A percentile compares a stretch with the other conserved stretches of the same genome.
Evolutionary conservation across 495 filamentous ascomycete genomes (phyloP).

Genomic region (Achaetomiella virescens): DNA sequence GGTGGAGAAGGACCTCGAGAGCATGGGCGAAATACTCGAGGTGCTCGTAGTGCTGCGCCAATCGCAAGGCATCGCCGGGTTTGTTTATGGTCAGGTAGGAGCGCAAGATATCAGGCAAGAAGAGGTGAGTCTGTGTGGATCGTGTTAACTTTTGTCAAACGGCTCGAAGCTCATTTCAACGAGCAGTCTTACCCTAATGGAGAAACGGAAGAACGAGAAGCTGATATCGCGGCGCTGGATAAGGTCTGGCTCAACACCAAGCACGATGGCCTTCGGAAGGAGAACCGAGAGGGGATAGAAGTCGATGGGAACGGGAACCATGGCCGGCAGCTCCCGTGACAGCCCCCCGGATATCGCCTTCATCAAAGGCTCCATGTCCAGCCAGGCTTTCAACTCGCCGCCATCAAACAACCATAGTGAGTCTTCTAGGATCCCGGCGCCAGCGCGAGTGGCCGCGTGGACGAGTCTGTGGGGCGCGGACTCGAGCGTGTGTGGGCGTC

Average conservation of each 20-base stretch:
- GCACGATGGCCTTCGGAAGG: slow-evolving; percentile 74
- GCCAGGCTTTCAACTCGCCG: slow-evolving; percentile 73
- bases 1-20: slow-evolving; percentile 85
- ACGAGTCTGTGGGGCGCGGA: slow-evolving; percentile 17
- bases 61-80: slow-evolving; percentile 62
- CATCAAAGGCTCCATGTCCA: slow-evolving; percentile 83
- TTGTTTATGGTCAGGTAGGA: slow-evolving; percentile 67
- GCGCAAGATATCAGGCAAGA: slow-evolving; percentile 79
- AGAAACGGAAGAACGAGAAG: slow-evolving; percentile 80
- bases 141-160: slow-evolving; percentile 6
- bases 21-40: slow-evolving; percentile 89
- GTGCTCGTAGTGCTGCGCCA: slow-evolving; percentile 76
- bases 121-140: slow-evolving; percentile 69
- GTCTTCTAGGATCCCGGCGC: slow-evolving; percentile 61
- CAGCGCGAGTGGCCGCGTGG: slow-evolving; percentile 23
- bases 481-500: slow-evolving; percentile 54
- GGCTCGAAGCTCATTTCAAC: too few species aligned
- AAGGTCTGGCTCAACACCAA: slow-evolving; percentile 88
- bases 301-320: slow-evolving; percentile 65
- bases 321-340: slow-evolving; percentile 52
- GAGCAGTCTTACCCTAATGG: slow-evolving; percentile 55
- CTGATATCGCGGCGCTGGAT: slow-evolving; percentile 83
- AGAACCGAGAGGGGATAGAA: slow-evolving; percentile 93
- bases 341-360: slow-evolving; percentile 55
- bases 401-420: slow-evolving; percentile 96